Evolutionary conservation across 345 rosid genomes (phyloP).

Genomic region (Excoecaria agallocha): DNA sequence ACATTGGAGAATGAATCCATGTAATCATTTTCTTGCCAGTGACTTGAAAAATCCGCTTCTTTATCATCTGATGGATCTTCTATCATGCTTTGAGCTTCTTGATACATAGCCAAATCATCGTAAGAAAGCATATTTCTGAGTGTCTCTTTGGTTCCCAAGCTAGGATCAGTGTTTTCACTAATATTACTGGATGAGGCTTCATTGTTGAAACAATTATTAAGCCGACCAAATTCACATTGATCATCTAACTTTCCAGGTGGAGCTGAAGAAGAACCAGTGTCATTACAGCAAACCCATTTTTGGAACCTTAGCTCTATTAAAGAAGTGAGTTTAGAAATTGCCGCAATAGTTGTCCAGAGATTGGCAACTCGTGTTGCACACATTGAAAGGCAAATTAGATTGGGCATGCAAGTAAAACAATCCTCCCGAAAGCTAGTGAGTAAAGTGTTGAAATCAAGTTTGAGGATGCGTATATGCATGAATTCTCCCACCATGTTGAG

Average conservation of each 20-base stretch:
- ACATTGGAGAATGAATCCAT: constrained; percentile 30
- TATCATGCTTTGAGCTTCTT: constrained; percentile 31
- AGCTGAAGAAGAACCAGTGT: constrained; percentile 33
- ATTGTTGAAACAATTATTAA: constrained; percentile 17
- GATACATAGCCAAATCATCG: constrained; percentile 21
- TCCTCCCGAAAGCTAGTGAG: constrained; percentile 67
- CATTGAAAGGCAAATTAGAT: constrained; percentile 68
- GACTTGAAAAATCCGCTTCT: constrained; percentile 58
- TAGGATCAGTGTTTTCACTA: constrained; percentile 31
- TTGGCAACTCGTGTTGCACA: constrained; percentile 75
- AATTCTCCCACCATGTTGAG: constrained; percentile 85
- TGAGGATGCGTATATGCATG: constrained; percentile 55
- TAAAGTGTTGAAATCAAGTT: constrained; percentile 64
- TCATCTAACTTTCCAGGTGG: constrained; percentile 34
- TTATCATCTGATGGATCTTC: constrained; percentile 58
- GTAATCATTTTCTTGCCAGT: constrained; percentile 39
- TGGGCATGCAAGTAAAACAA: constrained; percentile 85
- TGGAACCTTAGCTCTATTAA: constrained; percentile 73
- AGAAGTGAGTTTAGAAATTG: constrained; percentile 71
- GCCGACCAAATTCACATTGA: constrained; percentile 28
- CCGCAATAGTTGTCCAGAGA: constrained; percentile 81
- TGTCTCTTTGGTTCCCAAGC: constrained; percentile 38
- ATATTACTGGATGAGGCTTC: constrained; percentile 27
- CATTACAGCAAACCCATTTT: constrained; percentile 61
- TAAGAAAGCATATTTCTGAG: constrained; percentile 37